Evolutionary conservation across 2,329 filamentous ascomycete species (phyloP), one percentile per base, ranked within the genome.

Genomic region (Periglandula ipomoeae): DNA sequence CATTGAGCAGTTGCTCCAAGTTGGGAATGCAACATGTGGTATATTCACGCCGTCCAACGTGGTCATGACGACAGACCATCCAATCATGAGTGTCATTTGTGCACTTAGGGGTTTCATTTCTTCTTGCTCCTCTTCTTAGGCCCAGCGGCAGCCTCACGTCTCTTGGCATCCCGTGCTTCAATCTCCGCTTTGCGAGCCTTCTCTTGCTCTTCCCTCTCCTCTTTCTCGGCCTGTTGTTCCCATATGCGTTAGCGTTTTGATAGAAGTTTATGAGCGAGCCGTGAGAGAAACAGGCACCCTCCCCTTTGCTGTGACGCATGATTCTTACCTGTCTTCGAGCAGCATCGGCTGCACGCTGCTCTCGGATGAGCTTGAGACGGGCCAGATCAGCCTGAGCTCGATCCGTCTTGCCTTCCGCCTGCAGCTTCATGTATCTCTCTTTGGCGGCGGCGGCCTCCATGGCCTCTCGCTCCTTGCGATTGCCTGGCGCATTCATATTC

Each of bases 331-430:
- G 80, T 75, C 91, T 90, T 59, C 89, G 75, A 26, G 83, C 86
- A 47, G 87, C 81, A 61, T 95, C 91, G 19, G 84, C 84, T 60
- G 87, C 90, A 54, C 93, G 81, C 71, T 89, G 85, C 75, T 95
- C 88, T 43, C 84, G 81, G 56, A 98, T 89, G 51, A 91, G 64
- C 65, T 75, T 82, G 61, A 98, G 70, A 49, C 93, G 80, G 51
- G 89, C 91, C 57, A 97, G 63, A 68, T 98, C 93, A 5, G 87
- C 84, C 65, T 88, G 85, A 43, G 91, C 90, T 75, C 96, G 87
- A 52, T 98, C 93, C 40, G 93, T 97, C 81, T 97, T 97, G 61
- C 91, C 91, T 62, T 89, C 86, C 50, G 89, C 87, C 61, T 96
- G 91, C 59, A 96, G 68, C 70, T 94, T 95, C 74, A 89, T 80